These are phyloP conservation scores for Coccomyxa subellipsoidea DNA, from an alignment of 163 green algal genomes.

Conservation along the genomic window DNA sequence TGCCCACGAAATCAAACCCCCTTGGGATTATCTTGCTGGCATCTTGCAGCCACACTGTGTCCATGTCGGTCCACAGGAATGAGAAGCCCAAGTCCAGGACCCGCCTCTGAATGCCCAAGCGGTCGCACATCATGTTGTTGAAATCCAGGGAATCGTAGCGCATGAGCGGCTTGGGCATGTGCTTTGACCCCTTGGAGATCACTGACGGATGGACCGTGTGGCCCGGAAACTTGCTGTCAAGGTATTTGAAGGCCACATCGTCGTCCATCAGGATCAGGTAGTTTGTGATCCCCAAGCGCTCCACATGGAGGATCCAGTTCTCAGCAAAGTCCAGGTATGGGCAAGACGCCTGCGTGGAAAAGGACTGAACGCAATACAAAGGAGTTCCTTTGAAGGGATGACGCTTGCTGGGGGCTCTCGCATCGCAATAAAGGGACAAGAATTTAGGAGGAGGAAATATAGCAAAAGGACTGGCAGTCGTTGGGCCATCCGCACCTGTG, in stretches of 20 bases:
- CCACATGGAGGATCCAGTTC: not conserved
- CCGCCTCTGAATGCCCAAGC: not conserved
- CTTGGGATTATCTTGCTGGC: not conserved
- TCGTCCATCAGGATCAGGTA: not conserved
- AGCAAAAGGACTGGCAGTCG: not conserved
- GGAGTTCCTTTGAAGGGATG: too few species aligned
- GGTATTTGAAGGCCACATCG: not conserved
- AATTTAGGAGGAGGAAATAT: too few species aligned
- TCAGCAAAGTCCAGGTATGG: not conserved
- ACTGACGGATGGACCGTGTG: not conserved
- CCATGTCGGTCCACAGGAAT: not conserved
- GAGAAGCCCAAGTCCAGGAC: not conserved
- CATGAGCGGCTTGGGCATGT: not conserved
- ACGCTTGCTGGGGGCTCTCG: too few species aligned
- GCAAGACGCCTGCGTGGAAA: not conserved
- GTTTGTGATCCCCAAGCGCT: not conserved
- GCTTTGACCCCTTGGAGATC: not conserved
- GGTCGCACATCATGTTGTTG: not conserved
- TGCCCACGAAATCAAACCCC: not conserved
- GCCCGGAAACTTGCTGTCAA: not conserved
- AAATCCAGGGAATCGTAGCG: not conserved
- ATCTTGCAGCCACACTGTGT: not conserved
- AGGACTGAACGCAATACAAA: too few species aligned
- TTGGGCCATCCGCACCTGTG: not conserved
- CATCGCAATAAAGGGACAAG: too few species aligned